Evolutionary conservation across 306 rosid genomes (phyloP).

Genomic region (Cicer cuneatum): DNA sequence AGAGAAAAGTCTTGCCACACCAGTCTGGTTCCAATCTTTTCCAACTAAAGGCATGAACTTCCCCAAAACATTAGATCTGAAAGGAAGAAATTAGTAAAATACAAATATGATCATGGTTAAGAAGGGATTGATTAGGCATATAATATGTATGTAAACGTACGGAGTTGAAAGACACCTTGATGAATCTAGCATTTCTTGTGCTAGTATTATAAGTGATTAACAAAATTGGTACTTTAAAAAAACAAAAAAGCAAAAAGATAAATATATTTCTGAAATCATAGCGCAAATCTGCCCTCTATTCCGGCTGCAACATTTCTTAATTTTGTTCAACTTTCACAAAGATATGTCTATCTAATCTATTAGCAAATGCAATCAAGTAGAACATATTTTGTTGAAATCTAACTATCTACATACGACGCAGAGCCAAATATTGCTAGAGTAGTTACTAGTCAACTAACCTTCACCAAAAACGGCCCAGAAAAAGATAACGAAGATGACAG

Average conservation of each 20-base stretch:
- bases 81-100: constrained; percentile 37
- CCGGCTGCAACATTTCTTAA: neutral
- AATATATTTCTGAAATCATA: neutral
- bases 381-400: neutral
- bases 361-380: constrained; percentile 6
- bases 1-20: constrained; percentile 89
- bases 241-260: neutral
- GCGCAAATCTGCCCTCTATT: constrained; percentile 26
- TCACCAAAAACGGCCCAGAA: neutral
- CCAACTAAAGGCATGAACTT: constrained; percentile 99
- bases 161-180: neutral
- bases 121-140: neutral
- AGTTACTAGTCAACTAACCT: neutral
- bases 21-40: constrained; percentile 94
- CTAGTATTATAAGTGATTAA: constrained; percentile 1
- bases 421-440: neutral
- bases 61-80: constrained; percentile 97
- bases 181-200: constrained; percentile 5
- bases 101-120: neutral
- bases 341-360: constrained; percentile 28
- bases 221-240: neutral
- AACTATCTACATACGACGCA: neutral
- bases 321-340: constrained; percentile 3
- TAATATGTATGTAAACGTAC: neutral
- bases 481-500: neutral